Base-by-base conservation (phyloP, 2,329 filamentous ascomycete species). In the Elsinoe perseae region DNA sequence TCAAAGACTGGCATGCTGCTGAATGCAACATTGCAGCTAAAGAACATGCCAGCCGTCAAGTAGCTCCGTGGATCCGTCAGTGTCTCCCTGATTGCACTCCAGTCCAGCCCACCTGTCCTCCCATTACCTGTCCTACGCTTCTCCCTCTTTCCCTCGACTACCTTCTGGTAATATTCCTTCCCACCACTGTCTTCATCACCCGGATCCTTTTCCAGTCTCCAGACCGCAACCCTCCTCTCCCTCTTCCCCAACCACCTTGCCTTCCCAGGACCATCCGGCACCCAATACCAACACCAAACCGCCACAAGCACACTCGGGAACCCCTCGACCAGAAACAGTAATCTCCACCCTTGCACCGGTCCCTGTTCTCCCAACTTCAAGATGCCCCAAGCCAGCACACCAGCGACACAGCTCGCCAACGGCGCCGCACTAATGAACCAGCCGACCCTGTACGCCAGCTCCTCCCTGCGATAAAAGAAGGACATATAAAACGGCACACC, bases 1-100 rank as follows among this genome's bases (percentile, higher is more conserved):
- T 56, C 54, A 21, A 95, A 95, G 50, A 93, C 87, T 2, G 90
- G 90, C 67, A 95, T 83, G 20, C 87, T 92, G 65, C 84, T 84
- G 74, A 95, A 95, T 10, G 89, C 86, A 68, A 95, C 86, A 70
- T 95, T 95, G 66, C 86, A 84, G 69, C 85, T 82, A 75, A 95
- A 90, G 76, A 95, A 88, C 81, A 95, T 95, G 63, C 75, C 74
- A 1, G 89, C 85, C 3, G 87, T 87, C 40, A 92, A 75, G 73
- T 88, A 92, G 57, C 81, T 81, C 61, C 83, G 84, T 0, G 86
- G 84, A 69, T 89, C 86, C 43, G 66, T 63, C 27, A 89, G 70
- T 2, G 81, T 80, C 59, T 79, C 72, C 12, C 81, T 65, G 38
- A 87, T 76, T 62, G 86, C 83, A 27, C 69, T 69, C 63, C 76